Percentiles rank a stretch among this genome's conserved stretches.
These are phyloP conservation scores for Penicillium flavigenum DNA, from an alignment of 495 filamentous ascomycete genomes.

Conservation along the genomic window DNA sequence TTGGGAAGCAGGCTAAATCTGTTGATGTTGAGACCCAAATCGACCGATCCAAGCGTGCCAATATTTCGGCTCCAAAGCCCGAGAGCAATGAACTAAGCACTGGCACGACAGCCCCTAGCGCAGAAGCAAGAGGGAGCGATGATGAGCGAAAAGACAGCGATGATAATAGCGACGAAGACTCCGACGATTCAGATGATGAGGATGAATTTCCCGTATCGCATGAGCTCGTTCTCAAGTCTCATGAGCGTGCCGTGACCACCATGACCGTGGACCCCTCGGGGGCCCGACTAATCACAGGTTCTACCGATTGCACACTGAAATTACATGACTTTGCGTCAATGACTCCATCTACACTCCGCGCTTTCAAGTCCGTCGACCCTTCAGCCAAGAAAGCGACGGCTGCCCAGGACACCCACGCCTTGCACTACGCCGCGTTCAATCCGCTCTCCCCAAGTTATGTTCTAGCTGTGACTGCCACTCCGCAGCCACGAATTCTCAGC, in stretches of 20 bases:
- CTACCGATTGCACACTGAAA: constrained; percentile 86
- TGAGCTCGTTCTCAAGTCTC: constrained; percentile 86
- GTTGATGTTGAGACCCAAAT: constrained; percentile 78
- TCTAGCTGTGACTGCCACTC: constrained; percentile 79
- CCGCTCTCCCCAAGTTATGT: constrained; percentile 76
- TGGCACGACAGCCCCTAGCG: constrained; percentile 13
- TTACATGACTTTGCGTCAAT: constrained; percentile 94
- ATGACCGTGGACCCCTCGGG: constrained; percentile 83
- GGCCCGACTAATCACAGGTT: constrained; percentile 79
- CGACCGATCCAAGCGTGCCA: constrained; percentile 65
- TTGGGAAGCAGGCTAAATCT: constrained; percentile 77
- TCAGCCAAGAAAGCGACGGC: constrained; percentile 70
- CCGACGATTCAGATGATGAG: constrained; percentile 58
- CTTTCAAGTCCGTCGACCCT: constrained; percentile 91
- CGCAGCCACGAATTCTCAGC: constrained; percentile 84
- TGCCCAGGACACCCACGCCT: constrained; percentile 77
- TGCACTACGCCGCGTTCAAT: constrained; percentile 85
- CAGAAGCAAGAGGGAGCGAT: constrained; percentile 23
- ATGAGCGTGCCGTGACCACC: constrained; percentile 84
- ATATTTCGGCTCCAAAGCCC: constrained; percentile 33
- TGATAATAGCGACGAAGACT: constrained; percentile 48
- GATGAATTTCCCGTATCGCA: constrained; percentile 94
- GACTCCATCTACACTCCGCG: constrained; percentile 88
- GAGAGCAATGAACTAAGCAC: constrained; percentile 26
- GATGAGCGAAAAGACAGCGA: constrained; percentile 40